These are phyloP conservation scores for Passalora sequoiae DNA, from an alignment of 2,329 filamentous ascomycete genomes.

Conservation along the genomic window DNA sequence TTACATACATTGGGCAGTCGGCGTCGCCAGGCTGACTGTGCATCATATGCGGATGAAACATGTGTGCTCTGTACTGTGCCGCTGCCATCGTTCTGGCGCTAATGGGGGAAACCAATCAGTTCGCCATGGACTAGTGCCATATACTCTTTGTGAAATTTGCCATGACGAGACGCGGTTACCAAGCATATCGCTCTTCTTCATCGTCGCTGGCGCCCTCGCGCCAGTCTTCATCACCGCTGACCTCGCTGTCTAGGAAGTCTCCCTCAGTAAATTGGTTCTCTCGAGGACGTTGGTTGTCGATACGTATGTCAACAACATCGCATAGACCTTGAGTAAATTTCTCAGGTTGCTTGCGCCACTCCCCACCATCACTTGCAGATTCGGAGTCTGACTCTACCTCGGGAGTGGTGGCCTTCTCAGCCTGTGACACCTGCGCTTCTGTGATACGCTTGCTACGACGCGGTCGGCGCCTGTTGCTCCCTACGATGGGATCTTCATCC, in stretches of 20 bases:
- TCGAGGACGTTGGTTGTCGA: conserved; percentile 69
- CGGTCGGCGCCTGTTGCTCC: conserved; percentile 5
- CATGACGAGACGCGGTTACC: too few species aligned
- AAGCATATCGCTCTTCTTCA: conserved; percentile 38
- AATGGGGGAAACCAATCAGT: too few species aligned
- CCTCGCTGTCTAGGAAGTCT: conserved; percentile 63
- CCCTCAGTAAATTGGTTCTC: conserved; percentile 65
- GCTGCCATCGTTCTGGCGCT: too few species aligned
- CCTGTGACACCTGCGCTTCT: conserved; percentile 18
- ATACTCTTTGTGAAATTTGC: too few species aligned
- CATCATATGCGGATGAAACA: too few species aligned
- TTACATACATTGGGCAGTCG: too few species aligned
- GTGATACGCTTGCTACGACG: conserved; percentile 32
- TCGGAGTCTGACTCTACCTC: conserved; percentile 27
- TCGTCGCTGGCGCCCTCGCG: conserved; percentile 54
- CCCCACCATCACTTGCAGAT: conserved; percentile 35
- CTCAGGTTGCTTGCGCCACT: conserved; percentile 28
- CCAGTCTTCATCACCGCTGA: conserved; percentile 54
- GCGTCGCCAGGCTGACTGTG: too few species aligned
- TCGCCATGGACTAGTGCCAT: too few species aligned
- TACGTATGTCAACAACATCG: conserved; percentile 62
- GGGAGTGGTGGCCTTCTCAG: conserved; percentile 16
- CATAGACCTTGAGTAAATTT: conserved; percentile 62
- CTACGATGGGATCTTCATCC: conserved; percentile 9
- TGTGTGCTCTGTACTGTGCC: too few species aligned